Percentiles rank a stretch among this genome's conserved stretches.
These are phyloP conservation scores for Actinidia chinensis DNA, from an alignment of 179 eudicot species.

Conservation along the genomic window DNA sequence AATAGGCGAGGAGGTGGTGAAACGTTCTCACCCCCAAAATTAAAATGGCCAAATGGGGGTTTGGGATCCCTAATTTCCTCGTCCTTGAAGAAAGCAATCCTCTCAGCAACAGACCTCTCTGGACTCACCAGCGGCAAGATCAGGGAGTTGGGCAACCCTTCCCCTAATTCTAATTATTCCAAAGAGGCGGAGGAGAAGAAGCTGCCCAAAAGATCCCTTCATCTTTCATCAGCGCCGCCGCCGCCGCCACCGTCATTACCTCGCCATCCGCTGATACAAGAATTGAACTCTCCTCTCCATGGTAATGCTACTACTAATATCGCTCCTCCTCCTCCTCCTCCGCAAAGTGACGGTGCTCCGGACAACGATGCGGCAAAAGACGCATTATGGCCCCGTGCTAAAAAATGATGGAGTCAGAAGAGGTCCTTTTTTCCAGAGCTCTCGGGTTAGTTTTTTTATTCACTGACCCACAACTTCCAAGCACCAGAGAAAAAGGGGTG, in stretches of 20 bases:
- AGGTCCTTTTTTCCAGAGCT: conserved; percentile 81
- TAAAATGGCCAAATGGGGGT: conserved; percentile 20
- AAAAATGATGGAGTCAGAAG: conserved; percentile 39
- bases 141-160: conserved; percentile 23
- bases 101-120: conserved; percentile 48
- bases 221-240: background rate
- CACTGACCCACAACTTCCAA: background rate
- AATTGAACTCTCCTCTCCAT: background rate
- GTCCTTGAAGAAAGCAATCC: conserved; percentile 42
- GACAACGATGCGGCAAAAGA: background rate
- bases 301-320: background rate
- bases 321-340: too few species aligned
- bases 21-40: conserved; percentile 23
- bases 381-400: background rate
- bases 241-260: background rate
- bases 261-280: background rate
- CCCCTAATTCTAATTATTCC: conserved; percentile 7
- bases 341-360: background rate
- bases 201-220: background rate
- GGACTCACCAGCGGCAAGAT: conserved; percentile 77
- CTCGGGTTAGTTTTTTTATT: conserved; percentile 55
- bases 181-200: conserved; percentile 15
- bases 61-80: conserved; percentile 36
- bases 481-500: background rate
- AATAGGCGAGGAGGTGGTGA: conserved; percentile 55